phyloP scores from a whole-genome alignment of 1,284 basidiomycete genomes.

The Cystobasidium pallidum region DNA sequence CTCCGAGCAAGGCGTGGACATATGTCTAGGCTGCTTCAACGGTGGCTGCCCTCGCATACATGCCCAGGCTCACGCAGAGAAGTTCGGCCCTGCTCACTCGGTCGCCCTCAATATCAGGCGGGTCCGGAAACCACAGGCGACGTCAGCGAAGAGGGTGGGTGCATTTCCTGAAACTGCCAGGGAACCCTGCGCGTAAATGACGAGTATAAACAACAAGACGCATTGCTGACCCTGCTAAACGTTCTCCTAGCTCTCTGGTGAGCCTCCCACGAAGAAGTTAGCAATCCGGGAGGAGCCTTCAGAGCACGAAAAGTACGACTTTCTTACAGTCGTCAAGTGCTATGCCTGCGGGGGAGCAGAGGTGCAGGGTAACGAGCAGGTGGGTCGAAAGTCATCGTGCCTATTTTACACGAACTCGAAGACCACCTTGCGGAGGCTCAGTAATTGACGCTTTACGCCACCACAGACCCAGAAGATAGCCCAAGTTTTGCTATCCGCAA shows the following conservation, averaged over 20 bases:
- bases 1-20: constrained; percentile 74
- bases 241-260: constrained; percentile 61
- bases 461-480: constrained; percentile 61
- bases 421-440: too few relatives aligned
- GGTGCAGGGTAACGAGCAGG: constrained; percentile 51
- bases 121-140: constrained; percentile 62
- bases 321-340: constrained; percentile 70
- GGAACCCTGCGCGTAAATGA: too few relatives aligned
- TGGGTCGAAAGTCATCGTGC: constrained; percentile 17
- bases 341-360: constrained; percentile 65
- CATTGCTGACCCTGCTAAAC: neutral
- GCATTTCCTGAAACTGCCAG: too few relatives aligned
- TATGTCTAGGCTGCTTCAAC: constrained; percentile 92
- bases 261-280: constrained; percentile 87
- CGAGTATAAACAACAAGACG: too few relatives aligned
- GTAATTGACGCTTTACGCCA: too few relatives aligned
- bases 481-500: constrained; percentile 74
- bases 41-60: constrained; percentile 81
- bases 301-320: constrained; percentile 86
- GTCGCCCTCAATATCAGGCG: constrained; percentile 83
- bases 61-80: constrained; percentile 70
- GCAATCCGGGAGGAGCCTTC: constrained; percentile 75
- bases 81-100: constrained; percentile 66
- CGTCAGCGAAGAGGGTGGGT: constrained; percentile 32
- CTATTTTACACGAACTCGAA: too few relatives aligned